Percentiles rank a stretch among this genome's conserved stretches.
Conservation (phyloP, 768 basidiomycete genomes). For the Russula earlei region DNA sequence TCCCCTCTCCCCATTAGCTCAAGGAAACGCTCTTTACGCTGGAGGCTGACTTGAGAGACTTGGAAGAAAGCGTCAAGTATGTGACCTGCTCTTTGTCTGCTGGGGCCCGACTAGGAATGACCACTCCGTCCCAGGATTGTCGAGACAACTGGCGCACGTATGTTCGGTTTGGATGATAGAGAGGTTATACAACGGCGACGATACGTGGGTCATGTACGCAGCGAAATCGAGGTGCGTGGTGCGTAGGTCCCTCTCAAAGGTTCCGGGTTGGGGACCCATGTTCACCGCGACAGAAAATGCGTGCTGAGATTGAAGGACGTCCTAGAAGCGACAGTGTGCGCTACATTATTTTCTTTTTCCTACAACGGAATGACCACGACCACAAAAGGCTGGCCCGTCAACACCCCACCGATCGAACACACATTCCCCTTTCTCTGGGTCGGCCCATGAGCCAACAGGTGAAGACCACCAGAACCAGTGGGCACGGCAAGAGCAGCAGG, state of each 20-base stretch:
- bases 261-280: not conserved
- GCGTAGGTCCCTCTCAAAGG: not conserved
- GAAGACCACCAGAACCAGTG: conserved; percentile 69
- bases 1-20: conserved; percentile 32
- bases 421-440: not conserved
- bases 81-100: conserved; percentile 15
- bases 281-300: conserved; percentile 52
- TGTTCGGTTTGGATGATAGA: conserved; percentile 70
- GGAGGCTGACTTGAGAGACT: conserved; percentile 81
- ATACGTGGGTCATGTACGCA: conserved; percentile 67
- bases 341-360: not conserved
- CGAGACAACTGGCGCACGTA: conserved; percentile 72
- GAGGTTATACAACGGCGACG: conserved; percentile 69
- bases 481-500: conserved; percentile 83
- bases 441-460: conserved; percentile 21
- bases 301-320: conserved; percentile 42
- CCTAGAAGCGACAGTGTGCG: conserved; percentile 17
- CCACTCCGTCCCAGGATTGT: conserved; percentile 50
- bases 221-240: conserved; percentile 67
- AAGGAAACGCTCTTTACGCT: conserved; percentile 67
- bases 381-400: not conserved
- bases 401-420: conserved; percentile 1
- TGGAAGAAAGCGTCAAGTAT: conserved; percentile 91
- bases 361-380: not conserved
- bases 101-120: not conserved